A percentile compares a stretch with the other conserved stretches of the same genome.
These are phyloP conservation scores for Cercospora citrullina DNA, from an alignment of 2,329 filamentous ascomycete genomes.

Conservation along the genomic window DNA sequence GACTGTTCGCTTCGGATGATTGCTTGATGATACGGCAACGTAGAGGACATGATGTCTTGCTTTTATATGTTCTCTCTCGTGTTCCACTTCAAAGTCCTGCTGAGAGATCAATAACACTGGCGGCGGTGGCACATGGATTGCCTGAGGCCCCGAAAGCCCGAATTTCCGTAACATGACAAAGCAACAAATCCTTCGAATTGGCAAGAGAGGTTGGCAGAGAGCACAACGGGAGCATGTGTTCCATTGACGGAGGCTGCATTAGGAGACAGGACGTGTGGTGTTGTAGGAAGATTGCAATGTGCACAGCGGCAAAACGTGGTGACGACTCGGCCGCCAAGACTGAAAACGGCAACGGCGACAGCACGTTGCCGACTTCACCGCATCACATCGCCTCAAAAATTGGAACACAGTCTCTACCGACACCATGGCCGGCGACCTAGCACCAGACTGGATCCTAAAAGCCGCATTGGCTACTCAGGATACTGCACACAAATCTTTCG, in stretches of 20 bases:
- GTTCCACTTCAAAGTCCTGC: background rate
- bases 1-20: no score
- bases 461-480: slow-evolving; percentile 33
- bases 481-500: slow-evolving; percentile 29
- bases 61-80: background rate
- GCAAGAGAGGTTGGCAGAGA: background rate
- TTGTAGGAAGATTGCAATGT: background rate
- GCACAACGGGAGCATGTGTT: background rate
- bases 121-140: background rate
- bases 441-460: slow-evolving; percentile 37
- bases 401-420: background rate
- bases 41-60: background rate
- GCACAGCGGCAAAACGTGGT: background rate
- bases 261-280: no score
- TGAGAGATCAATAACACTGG: background rate
- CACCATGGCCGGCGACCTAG: slow-evolving; percentile 31
- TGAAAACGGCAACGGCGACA: background rate
- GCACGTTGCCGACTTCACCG: background rate
- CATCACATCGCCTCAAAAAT: background rate
- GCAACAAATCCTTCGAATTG: background rate
- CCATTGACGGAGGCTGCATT: no score
- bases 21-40: background rate
- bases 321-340: background rate
- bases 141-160: slow-evolving; percentile 13
- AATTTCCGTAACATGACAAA: slow-evolving; percentile 10